Base-by-base conservation (phyloP, 371 early-diverging fungal species). In the Umbelopsis sp. region DNA sequence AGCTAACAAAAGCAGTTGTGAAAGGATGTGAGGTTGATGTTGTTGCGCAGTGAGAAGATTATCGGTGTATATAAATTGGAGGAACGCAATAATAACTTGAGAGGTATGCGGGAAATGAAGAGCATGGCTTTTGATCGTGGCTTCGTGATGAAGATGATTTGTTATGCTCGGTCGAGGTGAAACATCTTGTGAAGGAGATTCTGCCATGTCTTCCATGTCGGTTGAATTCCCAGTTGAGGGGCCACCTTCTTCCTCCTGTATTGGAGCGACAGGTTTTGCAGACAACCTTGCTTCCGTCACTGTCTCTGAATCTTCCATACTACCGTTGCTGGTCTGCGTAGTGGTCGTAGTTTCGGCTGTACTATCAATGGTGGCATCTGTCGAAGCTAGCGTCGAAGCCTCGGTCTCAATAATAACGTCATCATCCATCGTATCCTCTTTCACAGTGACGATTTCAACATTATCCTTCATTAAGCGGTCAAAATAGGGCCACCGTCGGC, bases 51-150 rank as follows among this genome's bases (percentile, higher is more conserved):
- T 86, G 50, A 81, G 77, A 12, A 91, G 72, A 63, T 84, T 84
- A 72, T 85, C 89, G 0, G 90, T 91, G 70, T 91, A 89, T 63
- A 89, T 71, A 65, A 82, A 91, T 65, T 89, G 90, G 8, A 89
- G 73, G 57, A 90, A 85, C 1, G 86, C 84, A 29, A 83, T 76
- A 41, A 89, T 77, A 20, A 86, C 83, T 25, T 86, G 80, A 62
- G 86, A 84, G 20, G 87, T 67, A 45, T 84, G 88, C 1, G 87
- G 87, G 9, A 90, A 82, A 4, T 78, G 35, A 65, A 76, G 69
- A 29, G 48, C 64, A 37, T 72, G 76, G 16, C 71, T 66, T 45
- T 70, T 70, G 52, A 71, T 63, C 7, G 66, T 51, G 25, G 22
- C 38, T 65, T 29, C 38, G 6, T 38, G 25, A 18, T 25, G 37